Base-by-base conservation (phyloP, 148 eudicot genomes). In the Hydrangea macrophylla region DNA sequence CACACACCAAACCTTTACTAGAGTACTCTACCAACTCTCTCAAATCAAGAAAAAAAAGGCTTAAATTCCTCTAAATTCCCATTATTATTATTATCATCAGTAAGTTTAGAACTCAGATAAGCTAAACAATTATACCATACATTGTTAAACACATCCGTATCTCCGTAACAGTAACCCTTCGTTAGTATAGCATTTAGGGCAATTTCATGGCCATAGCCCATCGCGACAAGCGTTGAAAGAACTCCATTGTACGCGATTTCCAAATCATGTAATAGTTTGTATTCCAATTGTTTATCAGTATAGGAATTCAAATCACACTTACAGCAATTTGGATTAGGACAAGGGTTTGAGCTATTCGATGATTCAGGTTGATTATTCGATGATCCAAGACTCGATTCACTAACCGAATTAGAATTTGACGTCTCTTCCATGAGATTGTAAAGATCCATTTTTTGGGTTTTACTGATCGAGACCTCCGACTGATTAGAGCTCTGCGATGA, bases 281-380 rank as follows among this genome's bases (percentile, higher is more conserved):
- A 95, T 75, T 88, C 92, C 58, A 94, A 79, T 66, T 94, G 92
- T 56, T 94, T 97, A 80, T 94, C 98, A 45, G 98, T 90, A 79
- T 92, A 90, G 79, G 86, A 93, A 0, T 92, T 89, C 96, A 90
- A 86, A 40, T 86, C 86, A 77, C 83, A 82, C 62, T 90, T 92
- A 62, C 88, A 97, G 64, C 80, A 83, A 78, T 76, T 69, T 24
- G 83, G 79, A 30, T 70, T 79, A 3, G 71, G 42, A 70, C 70
- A 70, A 50, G 77, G 58, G 55, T 73, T 80, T n/a, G 69, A 58
- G 45, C 70, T 81, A 39, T 67, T 76, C 53, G 62, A 8, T 40
- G 80, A 62, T 35, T 79, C 82, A 78, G n/a, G n/a, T n/a, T n/a
- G n/a, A 70, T 75, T 37, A 77, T 57, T 25, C 82, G 85, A 80